Evolutionary conservation across 2,329 filamentous ascomycete species (phyloP).

Genomic region (Elsinoe perseae): DNA sequence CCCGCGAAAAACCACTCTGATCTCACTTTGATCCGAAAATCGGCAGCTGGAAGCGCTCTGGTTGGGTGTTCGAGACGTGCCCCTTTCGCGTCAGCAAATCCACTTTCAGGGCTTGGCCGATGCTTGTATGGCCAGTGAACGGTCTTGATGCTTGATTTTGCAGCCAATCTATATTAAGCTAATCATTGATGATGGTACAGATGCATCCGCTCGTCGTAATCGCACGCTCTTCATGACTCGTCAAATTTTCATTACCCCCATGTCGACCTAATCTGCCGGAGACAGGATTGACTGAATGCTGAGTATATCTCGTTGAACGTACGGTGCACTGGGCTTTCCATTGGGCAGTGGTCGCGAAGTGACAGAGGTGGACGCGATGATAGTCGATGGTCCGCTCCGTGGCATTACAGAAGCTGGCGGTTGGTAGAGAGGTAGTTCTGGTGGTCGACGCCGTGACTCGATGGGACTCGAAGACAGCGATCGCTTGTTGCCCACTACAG

Average conservation of each 20-base stretch:
- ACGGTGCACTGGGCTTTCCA: background rate
- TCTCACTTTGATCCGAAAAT: constrained; percentile 13
- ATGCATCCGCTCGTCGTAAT: background rate
- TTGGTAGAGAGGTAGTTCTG: constrained; percentile 28
- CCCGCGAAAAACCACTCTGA: background rate
- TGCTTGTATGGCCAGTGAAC: background rate
- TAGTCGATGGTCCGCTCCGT: background rate
- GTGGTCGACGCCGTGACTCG: constrained; percentile 27
- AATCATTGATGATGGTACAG: constrained; percentile 2
- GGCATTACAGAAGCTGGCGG: constrained; percentile 25
- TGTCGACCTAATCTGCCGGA: constrained; percentile 12
- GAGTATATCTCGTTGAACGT: constrained; percentile 17
- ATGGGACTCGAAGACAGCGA: constrained; percentile 8
- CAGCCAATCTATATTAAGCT: constrained; percentile 6
- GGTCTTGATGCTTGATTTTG: background rate
- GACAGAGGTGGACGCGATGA: background rate
- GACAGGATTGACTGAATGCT: constrained; percentile 29
- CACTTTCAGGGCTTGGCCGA: constrained; percentile 6
- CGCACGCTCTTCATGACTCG: background rate
- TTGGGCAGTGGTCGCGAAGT: background rate
- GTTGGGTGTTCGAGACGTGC: background rate
- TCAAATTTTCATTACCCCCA: background rate
- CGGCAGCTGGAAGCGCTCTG: background rate
- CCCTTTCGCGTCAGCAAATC: constrained; percentile 10
- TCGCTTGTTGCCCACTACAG: background rate